These are phyloP conservation scores for Thinopyrum elongatum DNA, from an alignment of 176 grass and related monocot genomes.

Conservation along the genomic window DNA sequence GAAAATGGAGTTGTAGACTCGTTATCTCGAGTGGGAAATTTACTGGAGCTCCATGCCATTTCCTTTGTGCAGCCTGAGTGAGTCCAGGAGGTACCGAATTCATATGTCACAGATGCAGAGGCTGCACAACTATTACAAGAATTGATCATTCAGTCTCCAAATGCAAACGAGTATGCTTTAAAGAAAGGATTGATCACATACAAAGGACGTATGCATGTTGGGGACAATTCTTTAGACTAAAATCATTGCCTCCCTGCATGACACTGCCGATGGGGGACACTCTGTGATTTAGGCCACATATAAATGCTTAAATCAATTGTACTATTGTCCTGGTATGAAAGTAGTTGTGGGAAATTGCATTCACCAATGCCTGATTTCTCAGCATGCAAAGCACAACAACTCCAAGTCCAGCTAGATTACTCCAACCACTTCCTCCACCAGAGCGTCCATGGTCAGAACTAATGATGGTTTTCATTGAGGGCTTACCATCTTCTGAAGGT, in stretches of 20 bases:
- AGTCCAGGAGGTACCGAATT: not conserved
- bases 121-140: not conserved
- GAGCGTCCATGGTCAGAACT: no score
- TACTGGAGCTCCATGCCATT: not conserved
- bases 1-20: not conserved
- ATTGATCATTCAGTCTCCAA: not conserved
- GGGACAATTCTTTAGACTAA: not conserved
- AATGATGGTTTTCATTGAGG: no score
- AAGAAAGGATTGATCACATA: not conserved
- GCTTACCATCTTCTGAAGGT: no score
- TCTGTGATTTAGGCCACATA: no score
- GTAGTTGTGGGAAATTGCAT: no score
- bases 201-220: not conserved
- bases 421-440: no score
- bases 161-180: not conserved
- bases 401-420: no score
- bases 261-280: no score
- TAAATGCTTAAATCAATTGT: no score
- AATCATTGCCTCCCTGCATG: not conserved
- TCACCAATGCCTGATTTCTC: no score
- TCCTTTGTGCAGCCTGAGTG: not conserved
- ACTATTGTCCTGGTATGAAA: no score
- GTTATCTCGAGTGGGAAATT: not conserved
- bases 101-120: not conserved
- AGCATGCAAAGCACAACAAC: no score